phyloP scores from a whole-genome alignment of 371 early-diverging fungal genomes.

The Circinella umbellata region DNA sequence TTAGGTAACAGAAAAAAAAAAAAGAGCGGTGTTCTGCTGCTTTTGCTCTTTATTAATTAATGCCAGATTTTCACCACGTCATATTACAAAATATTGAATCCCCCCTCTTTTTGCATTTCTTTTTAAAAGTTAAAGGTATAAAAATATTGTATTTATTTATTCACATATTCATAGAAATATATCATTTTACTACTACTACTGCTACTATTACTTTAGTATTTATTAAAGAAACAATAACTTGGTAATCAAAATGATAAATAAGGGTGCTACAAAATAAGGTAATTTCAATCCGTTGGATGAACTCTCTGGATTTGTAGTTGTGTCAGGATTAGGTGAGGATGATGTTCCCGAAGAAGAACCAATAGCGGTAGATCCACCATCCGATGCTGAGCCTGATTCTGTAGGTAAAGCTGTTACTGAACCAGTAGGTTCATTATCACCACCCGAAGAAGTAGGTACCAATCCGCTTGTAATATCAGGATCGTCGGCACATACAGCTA shows the following conservation, averaged over 20 bases:
- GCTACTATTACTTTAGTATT: no score
- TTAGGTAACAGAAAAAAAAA: neutral
- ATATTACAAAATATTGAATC: neutral
- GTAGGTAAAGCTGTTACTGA: neutral
- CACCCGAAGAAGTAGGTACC: neutral
- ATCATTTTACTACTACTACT: no score
- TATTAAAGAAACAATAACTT: neutral
- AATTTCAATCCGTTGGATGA: neutral
- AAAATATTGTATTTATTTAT: no score
- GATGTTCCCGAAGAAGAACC: conserved; percentile 4
- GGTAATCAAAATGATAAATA: neutral
- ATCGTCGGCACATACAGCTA: conserved; percentile 7
- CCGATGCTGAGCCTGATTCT: neutral
- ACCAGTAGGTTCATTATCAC: neutral
- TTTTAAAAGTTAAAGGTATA: no score
- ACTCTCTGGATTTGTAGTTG: neutral
- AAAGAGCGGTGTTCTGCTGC: neutral
- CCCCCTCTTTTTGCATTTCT: no score
- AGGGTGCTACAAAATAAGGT: conserved; percentile 1
- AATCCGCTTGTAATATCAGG: neutral
- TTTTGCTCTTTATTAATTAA: no score
- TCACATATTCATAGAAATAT: no score
- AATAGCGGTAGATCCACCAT: neutral
- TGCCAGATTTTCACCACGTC: neutral
- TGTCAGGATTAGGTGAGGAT: neutral